phyloP scores from a whole-genome alignment of 2,329 filamentous ascomycete genomes.

The Fusarium sp. region DNA sequence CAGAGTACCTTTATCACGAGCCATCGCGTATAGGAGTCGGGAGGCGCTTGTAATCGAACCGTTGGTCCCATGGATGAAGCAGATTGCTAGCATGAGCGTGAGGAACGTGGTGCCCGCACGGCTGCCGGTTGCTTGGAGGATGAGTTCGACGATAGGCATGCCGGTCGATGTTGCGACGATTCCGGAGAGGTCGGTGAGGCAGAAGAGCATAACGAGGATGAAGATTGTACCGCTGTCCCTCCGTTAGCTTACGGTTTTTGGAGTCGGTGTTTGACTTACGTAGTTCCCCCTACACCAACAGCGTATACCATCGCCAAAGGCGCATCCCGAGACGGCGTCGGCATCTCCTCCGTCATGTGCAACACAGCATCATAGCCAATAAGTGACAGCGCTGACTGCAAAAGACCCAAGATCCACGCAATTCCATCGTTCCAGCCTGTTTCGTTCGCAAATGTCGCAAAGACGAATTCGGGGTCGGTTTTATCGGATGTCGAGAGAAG shows the following conservation, averaged over 20 bases:
- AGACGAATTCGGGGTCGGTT: conserved; percentile 55
- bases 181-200: conserved; percentile 50
- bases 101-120: conserved; percentile 54
- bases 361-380: conserved; percentile 57
- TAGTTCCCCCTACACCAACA: conserved; percentile 55
- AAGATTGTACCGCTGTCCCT: conserved; percentile 48
- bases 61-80: conserved; percentile 59
- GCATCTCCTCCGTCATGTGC: conserved; percentile 61
- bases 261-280: conserved; percentile 43
- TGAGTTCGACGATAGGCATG: conserved; percentile 59
- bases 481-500: conserved; percentile 54
- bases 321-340: conserved; percentile 51
- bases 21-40: conserved; percentile 53
- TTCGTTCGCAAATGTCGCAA: conserved; percentile 56
- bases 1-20: conserved; percentile 28
- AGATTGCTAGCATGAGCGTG: conserved; percentile 54
- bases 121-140: conserved; percentile 54
- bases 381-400: conserved; percentile 52
- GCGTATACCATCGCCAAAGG: conserved; percentile 57
- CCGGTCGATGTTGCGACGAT: conserved; percentile 52
- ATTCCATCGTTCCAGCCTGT: conserved; percentile 59
- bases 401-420: conserved; percentile 58
- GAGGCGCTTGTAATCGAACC: conserved; percentile 56
- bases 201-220: conserved; percentile 56
- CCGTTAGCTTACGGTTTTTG: not conserved